Evolutionary conservation across 2,329 filamentous ascomycete species (phyloP).

Genomic region (Pseudohalonectria lignicola): DNA sequence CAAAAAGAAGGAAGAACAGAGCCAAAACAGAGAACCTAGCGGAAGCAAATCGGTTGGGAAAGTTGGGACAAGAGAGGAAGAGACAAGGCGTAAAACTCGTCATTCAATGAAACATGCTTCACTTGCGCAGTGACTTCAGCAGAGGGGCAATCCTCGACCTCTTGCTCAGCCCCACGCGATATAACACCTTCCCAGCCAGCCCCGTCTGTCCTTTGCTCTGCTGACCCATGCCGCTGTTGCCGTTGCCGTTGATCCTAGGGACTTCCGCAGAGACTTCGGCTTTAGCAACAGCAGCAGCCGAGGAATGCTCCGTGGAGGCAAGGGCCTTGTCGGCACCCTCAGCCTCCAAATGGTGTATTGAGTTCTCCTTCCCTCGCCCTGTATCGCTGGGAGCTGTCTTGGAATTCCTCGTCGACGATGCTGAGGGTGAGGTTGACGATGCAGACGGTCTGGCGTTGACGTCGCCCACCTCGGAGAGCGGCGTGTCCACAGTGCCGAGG

Average conservation of each 20-base stretch:
- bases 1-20: background rate
- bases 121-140: slow-evolving; percentile 35
- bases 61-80: background rate
- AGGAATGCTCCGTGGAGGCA: too few relatives aligned
- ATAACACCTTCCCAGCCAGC: slow-evolving; percentile 27
- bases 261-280: too few relatives aligned
- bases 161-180: slow-evolving; percentile 41
- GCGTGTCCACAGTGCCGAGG: background rate
- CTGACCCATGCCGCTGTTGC: background rate
- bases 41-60: too few relatives aligned
- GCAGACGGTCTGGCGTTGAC: background rate
- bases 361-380: too few relatives aligned
- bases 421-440: too few relatives aligned
- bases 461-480: background rate
- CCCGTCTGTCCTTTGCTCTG: slow-evolving; percentile 8
- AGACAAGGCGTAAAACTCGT: background rate
- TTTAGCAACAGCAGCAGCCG: too few relatives aligned
- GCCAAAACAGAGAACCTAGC: background rate
- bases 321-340: too few relatives aligned
- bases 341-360: too few relatives aligned
- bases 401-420: too few relatives aligned
- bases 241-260: too few relatives aligned
- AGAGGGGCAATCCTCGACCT: slow-evolving; percentile 37
- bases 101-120: too few relatives aligned
- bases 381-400: too few relatives aligned